Percentiles rank a stretch among this genome's conserved stretches.
These are phyloP conservation scores for Pleurotus giganteus DNA, from an alignment of 768 basidiomycete species.

Conservation along the genomic window DNA sequence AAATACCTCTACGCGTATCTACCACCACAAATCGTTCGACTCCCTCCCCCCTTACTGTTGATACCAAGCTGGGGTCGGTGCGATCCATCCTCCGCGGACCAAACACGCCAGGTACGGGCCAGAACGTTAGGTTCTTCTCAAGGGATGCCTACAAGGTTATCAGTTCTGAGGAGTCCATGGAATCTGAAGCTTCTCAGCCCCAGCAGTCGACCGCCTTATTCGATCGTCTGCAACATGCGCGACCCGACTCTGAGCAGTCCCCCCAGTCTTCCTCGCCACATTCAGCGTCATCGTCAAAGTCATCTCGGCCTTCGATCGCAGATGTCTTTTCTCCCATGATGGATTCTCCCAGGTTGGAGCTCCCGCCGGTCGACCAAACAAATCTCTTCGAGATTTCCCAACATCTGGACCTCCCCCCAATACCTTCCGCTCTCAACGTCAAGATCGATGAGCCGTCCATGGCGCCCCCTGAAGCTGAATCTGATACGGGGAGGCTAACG, in stretches of 20 bases:
- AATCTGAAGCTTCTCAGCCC: conserved; percentile 33
- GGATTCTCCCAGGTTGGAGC: conserved; percentile 24
- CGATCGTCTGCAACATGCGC: conserved; percentile 28
- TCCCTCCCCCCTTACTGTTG: conserved; percentile 30
- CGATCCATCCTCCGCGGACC: conserved; percentile 72
- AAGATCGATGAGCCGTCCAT: conserved; percentile 30
- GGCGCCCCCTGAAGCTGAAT: conserved; percentile 15
- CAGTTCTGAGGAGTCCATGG: conserved; percentile 60
- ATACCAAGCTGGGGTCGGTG: conserved; percentile 48
- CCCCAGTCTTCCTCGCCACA: conserved; percentile 27
- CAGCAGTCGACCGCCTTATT: conserved; percentile 24
- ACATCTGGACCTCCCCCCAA: conserved; percentile 48
- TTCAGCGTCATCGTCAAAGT: conserved; percentile 30
- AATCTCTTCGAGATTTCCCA: conserved; percentile 61
- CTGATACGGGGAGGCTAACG: conserved; percentile 26
- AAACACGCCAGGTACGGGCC: conserved; percentile 74
- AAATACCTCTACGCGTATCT: conserved; percentile 10
- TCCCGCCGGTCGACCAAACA: conserved; percentile 42
- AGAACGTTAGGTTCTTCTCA: conserved; percentile 77
- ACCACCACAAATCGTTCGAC: conserved; percentile 20
- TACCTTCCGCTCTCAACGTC: conserved; percentile 34
- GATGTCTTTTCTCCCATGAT: conserved; percentile 50
- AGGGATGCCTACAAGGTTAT: conserved; percentile 64
- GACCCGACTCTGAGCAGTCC: conserved; percentile 22
- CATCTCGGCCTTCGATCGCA: conserved; percentile 41